Evolutionary conservation across 768 basidiomycete genomes (phyloP), one percentile per base, ranked within the genome.

Genomic region (Suillus subaureus): DNA sequence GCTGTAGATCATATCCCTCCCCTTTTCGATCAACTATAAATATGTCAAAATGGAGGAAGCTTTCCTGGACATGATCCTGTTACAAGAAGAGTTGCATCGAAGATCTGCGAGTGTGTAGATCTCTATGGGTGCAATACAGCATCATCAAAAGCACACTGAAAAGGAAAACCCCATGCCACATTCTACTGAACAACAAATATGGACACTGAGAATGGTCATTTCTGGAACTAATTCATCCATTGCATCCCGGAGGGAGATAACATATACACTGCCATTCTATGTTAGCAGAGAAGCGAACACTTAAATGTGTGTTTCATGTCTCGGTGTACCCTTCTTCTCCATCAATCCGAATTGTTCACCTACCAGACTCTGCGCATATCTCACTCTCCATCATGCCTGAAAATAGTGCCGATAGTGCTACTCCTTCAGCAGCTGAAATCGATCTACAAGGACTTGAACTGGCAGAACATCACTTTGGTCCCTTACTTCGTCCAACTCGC

Each of bases 401-500:
- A 26, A 51, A 26, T 8, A 26, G 12, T 15, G 49, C 23, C 6
- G 49, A 51, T 26, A 13, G n/a, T 47, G n/a, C 45, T 12, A 23
- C n/a, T 15, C 6, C 13, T 15, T 26, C n/a, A 51, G 23, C 23
- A 51, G 23, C 23, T 26, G 3, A 51, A 15, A 51, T 13, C 2
- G 49, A 51, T 51, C 23, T 51, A 23, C 49, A 51, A 15, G 49
- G 49, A 13, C 49, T 51, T 6, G 45, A 47, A 23, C n/a, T 47
- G 2, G 45, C n/a, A 0, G 45, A n/a, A 47, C n/a, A 47, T 23
- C 45, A 16, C 23, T 67, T 69, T 39, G 63, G 54, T 2, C 63
- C 69, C 0, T 40, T 67, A 39, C n/a, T 65, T n/a, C 61, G 55
- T 23, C 68, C 70, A 9, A 35, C 65, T 56, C 21, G 64, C 61